phyloP scores from a whole-genome alignment of 2,329 filamentous ascomycete species.

The Chaetoscypha palmicola region DNA sequence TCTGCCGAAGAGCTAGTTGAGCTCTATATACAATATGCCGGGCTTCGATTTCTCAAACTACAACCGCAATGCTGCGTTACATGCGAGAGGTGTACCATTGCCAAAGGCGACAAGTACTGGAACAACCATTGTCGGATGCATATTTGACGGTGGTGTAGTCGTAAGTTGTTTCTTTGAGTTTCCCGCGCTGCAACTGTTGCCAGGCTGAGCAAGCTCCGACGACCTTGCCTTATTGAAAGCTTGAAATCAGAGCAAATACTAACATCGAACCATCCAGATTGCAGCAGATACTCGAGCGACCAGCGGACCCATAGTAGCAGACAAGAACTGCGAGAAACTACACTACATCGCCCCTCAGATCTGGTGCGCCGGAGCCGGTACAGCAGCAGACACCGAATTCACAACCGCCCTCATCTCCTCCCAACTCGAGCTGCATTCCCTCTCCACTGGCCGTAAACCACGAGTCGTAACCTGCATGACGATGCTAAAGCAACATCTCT shows the following conservation, averaged over 20 bases:
- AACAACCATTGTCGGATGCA: constrained; percentile 96
- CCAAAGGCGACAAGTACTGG: constrained; percentile 98
- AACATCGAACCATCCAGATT: constrained; percentile 51
- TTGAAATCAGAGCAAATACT: constrained; percentile 10
- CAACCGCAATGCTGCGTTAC: constrained; percentile 95
- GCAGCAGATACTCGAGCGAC: constrained; percentile 97
- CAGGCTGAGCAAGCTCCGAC: no score
- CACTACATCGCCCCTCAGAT: constrained; percentile 98
- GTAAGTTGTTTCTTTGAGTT: constrained; percentile 42
- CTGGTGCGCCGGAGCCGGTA: constrained; percentile 98
- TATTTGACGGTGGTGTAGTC: constrained; percentile 94
- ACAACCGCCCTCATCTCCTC: constrained; percentile 98
- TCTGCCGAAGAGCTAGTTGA: no score
- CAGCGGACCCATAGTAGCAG: constrained; percentile 94
- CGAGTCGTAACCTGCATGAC: constrained; percentile 99
- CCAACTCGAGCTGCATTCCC: constrained; percentile 92
- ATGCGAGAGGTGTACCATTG: constrained; percentile 86
- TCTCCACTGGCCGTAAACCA: constrained; percentile 92
- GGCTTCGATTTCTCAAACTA: constrained; percentile 99
- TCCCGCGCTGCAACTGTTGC: background rate
- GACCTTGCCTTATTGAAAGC: no score
- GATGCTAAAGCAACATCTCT: constrained; percentile 97
- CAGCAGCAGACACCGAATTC: constrained; percentile 97
- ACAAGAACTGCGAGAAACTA: constrained; percentile 99
- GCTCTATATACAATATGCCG: constrained; percentile 60